Evolutionary conservation across 2,329 filamentous ascomycete genomes (phyloP).

Genomic region (Claviceps pazoutovae): DNA sequence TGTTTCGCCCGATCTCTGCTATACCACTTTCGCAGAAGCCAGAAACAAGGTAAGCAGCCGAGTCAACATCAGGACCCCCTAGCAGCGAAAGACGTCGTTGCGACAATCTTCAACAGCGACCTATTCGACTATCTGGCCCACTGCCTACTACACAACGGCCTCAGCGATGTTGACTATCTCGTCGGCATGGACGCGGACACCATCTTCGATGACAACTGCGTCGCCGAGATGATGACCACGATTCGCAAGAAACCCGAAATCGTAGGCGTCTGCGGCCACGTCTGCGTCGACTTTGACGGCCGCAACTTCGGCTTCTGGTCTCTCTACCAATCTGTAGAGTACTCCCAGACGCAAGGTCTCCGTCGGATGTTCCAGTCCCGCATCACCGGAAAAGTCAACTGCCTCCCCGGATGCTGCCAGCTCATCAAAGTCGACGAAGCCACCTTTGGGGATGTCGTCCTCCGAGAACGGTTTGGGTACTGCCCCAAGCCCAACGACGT

Average conservation of each 20-base stretch:
- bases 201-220: slow-evolving; percentile 29
- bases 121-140: slow-evolving; percentile 27
- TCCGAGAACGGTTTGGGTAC: slow-evolving; percentile 33
- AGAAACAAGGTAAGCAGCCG: slow-evolving; percentile 13
- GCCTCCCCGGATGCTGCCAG: slow-evolving; percentile 34
- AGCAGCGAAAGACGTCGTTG: slow-evolving; percentile 17
- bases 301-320: slow-evolving; percentile 29
- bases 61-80: not conserved
- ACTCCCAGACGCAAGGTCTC: slow-evolving; percentile 32
- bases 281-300: slow-evolving; percentile 31
- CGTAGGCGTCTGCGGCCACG: slow-evolving; percentile 34
- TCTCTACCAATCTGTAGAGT: slow-evolving; percentile 33
- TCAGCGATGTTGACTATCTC: slow-evolving; percentile 27
- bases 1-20: slow-evolving; percentile 35
- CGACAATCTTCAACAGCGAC: slow-evolving; percentile 31
- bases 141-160: slow-evolving; percentile 22
- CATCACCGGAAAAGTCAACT: slow-evolving; percentile 35
- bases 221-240: slow-evolving; percentile 29
- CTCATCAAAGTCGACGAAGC: slow-evolving; percentile 34
- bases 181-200: slow-evolving; percentile 36
- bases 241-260: slow-evolving; percentile 28
- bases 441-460: slow-evolving; percentile 32
- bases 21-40: slow-evolving; percentile 31
- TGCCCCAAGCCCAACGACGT: slow-evolving; percentile 33
- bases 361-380: slow-evolving; percentile 35